phyloP scores from a whole-genome alignment of 140 eudicot genomes.

The Eryngium alpinum region DNA sequence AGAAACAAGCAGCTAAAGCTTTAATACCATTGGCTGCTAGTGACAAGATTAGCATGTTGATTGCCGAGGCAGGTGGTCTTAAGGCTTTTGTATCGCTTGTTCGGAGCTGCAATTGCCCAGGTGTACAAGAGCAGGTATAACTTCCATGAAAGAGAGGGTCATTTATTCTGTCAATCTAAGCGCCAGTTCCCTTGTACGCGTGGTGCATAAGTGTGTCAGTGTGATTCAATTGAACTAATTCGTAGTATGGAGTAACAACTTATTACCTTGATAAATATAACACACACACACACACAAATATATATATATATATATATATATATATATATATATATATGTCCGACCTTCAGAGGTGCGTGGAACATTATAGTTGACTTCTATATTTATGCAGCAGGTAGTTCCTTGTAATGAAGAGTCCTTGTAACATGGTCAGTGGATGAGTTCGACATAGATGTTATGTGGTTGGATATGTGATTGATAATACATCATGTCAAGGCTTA shows the following conservation, averaged over 20 bases:
- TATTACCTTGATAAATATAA: not conserved
- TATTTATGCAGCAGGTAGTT: not conserved
- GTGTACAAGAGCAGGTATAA: slow-evolving; percentile 88
- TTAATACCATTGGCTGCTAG: slow-evolving; percentile 89
- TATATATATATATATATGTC: no score
- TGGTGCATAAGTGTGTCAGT: not conserved
- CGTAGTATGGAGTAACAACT: not conserved
- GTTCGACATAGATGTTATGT: not conserved
- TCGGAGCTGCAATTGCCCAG: slow-evolving; percentile 73
- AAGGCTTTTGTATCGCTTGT: slow-evolving; percentile 84
- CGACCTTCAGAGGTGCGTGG: no score
- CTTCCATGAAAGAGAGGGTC: not conserved
- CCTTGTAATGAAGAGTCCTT: not conserved
- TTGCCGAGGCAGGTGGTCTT: slow-evolving; percentile 72
- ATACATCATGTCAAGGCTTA: not conserved
- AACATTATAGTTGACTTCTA: no score
- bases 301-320: no score
- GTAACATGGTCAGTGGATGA: not conserved
- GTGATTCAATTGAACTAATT: not conserved
- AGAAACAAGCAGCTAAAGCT: slow-evolving; percentile 99
- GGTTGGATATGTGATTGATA: not conserved
- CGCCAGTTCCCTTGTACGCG: not conserved
- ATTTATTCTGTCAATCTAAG: not conserved
- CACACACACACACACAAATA: no score
- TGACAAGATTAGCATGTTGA: slow-evolving; percentile 85